Percentiles rank a stretch among this genome's conserved stretches.
Evolutionary conservation across 352 stramenopile species (phyloP).

Genomic region (Phytophthora melonis): DNA sequence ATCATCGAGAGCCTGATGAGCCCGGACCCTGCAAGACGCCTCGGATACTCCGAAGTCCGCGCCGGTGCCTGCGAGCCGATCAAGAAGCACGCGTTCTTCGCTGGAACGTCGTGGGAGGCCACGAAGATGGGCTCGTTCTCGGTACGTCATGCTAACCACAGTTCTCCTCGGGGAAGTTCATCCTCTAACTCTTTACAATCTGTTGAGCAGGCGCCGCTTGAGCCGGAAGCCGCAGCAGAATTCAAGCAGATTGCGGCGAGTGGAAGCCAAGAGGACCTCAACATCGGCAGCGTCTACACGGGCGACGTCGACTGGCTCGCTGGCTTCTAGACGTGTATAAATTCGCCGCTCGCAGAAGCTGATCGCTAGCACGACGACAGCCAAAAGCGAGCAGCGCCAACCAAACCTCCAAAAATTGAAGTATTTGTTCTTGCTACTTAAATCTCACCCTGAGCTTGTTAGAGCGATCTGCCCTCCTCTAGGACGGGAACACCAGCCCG

Average conservation of each 20-base stretch:
- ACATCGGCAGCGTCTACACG: conserved; percentile 78
- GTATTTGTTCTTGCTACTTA: conserved; percentile 40
- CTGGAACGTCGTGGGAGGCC: conserved; percentile 83
- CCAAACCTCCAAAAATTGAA: conserved; percentile 30
- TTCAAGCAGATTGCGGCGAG: conserved; percentile 80
- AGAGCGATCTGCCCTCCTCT: too few species aligned
- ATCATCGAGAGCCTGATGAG: conserved; percentile 74
- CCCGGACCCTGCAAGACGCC: conserved; percentile 58
- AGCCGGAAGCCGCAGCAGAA: conserved; percentile 67
- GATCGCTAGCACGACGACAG: background rate
- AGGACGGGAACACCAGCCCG: conserved; percentile 29
- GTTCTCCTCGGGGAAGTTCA: background rate
- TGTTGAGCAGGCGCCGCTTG: conserved; percentile 70
- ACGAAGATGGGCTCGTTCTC: conserved; percentile 84
- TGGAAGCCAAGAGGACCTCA: conserved; percentile 57
- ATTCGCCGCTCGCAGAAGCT: conserved; percentile 21
- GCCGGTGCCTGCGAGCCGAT: conserved; percentile 76
- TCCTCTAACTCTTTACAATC: conserved; percentile 2
- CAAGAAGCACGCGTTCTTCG: conserved; percentile 87
- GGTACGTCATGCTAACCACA: conserved; percentile 44
- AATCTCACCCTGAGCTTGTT: too few species aligned
- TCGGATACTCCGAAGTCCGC: conserved; percentile 63
- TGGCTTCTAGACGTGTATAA: conserved; percentile 66
- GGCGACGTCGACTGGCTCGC: conserved; percentile 81
- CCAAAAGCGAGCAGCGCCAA: conserved; percentile 10